Percentiles rank a stretch among this genome's conserved stretches.
These are phyloP conservation scores for Phlebiopsis gigantea DNA, from an alignment of 768 basidiomycete genomes.

Conservation along the genomic window DNA sequence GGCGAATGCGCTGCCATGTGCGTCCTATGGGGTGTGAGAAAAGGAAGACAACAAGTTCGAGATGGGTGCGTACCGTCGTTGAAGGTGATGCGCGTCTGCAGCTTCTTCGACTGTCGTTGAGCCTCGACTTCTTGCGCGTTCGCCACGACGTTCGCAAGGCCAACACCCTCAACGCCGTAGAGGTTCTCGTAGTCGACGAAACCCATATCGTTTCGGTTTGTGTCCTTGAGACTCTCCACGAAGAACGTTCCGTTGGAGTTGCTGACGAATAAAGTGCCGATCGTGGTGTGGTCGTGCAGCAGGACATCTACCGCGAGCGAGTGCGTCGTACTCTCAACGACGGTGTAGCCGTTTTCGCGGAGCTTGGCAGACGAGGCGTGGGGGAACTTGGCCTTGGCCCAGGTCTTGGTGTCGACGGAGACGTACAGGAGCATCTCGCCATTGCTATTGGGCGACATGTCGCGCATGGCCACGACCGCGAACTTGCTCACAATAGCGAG, in stretches of 20 bases:
- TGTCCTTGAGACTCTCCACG: slow-evolving; percentile 84
- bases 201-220: slow-evolving; percentile 83
- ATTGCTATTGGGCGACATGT: slow-evolving; percentile 43
- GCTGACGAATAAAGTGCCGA: slow-evolving; percentile 92
- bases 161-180: slow-evolving; percentile 85
- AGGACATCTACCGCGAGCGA: slow-evolving; percentile 94
- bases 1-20: slow-evolving; percentile 65
- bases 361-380: slow-evolving; percentile 77
- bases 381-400: slow-evolving; percentile 91
- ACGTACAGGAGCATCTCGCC: slow-evolving; percentile 87
- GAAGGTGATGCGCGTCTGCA: slow-evolving; percentile 82
- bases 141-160: slow-evolving; percentile 80
- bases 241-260: slow-evolving; percentile 97
- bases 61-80: too few species aligned
- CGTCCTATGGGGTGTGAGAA: slow-evolving; percentile 41
- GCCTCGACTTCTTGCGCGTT: slow-evolving; percentile 84
- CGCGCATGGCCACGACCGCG: slow-evolving; percentile 85
- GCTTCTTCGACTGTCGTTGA: slow-evolving; percentile 58
- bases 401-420: slow-evolving; percentile 72
- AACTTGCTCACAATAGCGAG: slow-evolving; percentile 92
- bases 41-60: slow-evolving; percentile 26
- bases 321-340: slow-evolving; percentile 90
- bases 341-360: slow-evolving; percentile 91
- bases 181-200: slow-evolving; percentile 92
- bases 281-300: slow-evolving; percentile 53